Conservation (phyloP, 345 rosid genomes). For the Populus nigra region DNA sequence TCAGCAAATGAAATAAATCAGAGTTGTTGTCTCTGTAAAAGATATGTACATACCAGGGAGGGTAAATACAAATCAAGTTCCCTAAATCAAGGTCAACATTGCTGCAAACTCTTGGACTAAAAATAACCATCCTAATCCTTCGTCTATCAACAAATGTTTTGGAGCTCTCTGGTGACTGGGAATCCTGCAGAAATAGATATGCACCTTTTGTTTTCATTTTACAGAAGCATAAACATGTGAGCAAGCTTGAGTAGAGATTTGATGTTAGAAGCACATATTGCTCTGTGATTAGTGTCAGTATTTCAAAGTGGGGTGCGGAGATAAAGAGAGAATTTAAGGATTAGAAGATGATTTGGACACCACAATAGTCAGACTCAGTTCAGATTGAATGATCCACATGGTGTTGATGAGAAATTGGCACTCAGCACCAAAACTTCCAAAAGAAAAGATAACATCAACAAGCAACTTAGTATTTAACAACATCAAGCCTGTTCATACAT, state of each 20-base stretch:
- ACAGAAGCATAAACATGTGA: neutral
- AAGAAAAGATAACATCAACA: no score
- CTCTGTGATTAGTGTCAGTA: neutral
- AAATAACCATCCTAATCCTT: constrained; percentile 51
- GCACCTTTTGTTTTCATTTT: neutral
- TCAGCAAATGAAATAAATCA: neutral
- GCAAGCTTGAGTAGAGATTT: neutral
- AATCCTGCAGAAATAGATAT: constrained; percentile 40
- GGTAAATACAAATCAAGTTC: constrained; percentile 50
- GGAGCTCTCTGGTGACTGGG: constrained; percentile 23
- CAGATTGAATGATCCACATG: no score
- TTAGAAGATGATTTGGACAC: neutral
- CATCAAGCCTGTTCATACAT: neutral
- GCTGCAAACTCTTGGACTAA: constrained; percentile 66
- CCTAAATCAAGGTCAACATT: constrained; percentile 82
- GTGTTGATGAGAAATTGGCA: no score
- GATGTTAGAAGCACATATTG: neutral
- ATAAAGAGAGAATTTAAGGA: neutral
- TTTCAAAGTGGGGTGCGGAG: neutral
- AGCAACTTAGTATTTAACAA: neutral
- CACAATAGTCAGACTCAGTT: neutral
- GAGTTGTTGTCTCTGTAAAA: neutral
- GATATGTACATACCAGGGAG: constrained; percentile 56
- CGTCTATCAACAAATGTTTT: constrained; percentile 30
- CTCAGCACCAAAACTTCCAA: no score